Evolutionary conservation across 306 rosid species (phyloP).

Genomic region (Notholithocarpus densiflorus): DNA sequence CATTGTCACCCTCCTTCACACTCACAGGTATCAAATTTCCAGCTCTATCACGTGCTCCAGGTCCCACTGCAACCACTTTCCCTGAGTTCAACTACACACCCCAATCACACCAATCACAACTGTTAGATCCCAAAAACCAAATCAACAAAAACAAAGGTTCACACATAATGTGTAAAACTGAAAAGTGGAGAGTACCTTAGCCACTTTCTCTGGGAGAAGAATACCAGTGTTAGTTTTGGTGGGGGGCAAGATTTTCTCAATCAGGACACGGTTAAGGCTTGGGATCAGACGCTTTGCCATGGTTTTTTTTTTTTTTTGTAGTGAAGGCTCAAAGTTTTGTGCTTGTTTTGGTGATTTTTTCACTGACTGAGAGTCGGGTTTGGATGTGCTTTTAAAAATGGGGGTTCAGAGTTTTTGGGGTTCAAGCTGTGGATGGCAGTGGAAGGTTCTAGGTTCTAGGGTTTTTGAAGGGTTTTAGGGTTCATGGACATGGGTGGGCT

Average conservation of each 20-base stretch:
- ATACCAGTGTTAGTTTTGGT: conserved; percentile 78
- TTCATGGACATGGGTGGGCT: too few species aligned
- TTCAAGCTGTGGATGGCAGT: conserved; percentile 29
- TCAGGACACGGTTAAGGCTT: conserved; percentile 63
- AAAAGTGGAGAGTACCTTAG: conserved; percentile 45
- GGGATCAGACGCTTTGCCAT: conserved; percentile 95
- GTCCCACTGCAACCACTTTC: conserved; percentile 81
- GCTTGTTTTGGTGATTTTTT: neutral
- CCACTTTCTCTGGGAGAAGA: conserved; percentile 74
- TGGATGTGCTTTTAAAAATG: conserved; percentile 12
- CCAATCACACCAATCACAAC: neutral
- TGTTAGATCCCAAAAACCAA: neutral
- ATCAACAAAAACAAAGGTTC: neutral
- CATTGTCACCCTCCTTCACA: conserved; percentile 78
- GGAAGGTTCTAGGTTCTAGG: conserved; percentile 60
- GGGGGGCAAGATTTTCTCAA: conserved; percentile 82
- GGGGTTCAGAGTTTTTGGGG: neutral
- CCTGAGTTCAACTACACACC: conserved; percentile 80
- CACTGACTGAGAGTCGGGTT: too few species aligned
- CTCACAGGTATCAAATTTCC: conserved; percentile 72
- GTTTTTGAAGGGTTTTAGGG: neutral
- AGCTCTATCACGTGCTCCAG: conserved; percentile 61
- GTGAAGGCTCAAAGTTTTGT: conserved; percentile 1
- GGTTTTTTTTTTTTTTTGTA: too few species aligned
- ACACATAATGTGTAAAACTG: neutral